Percentiles rank a stretch among this genome's conserved stretches.
These are phyloP conservation scores for Parathielavia appendiculata DNA, from an alignment of 495 filamentous ascomycete genomes.

Conservation along the genomic window DNA sequence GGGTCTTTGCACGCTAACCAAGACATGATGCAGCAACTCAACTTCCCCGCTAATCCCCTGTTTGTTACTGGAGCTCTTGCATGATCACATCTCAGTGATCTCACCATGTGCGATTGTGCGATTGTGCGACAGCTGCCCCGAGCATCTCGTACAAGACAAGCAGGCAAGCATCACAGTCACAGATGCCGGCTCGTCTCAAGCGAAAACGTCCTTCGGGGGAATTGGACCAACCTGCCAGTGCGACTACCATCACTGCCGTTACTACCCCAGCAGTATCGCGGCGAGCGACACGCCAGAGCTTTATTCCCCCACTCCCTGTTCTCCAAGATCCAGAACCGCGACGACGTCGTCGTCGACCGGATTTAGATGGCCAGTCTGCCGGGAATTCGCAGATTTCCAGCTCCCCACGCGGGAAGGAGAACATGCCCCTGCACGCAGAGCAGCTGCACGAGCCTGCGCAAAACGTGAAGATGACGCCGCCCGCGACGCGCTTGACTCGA, in stretches of 20 bases:
- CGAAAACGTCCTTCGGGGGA: slow-evolving; percentile 37
- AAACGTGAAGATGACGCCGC: neutral
- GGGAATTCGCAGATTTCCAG: neutral
- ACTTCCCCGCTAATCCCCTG: too few relatives aligned
- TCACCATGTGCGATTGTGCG: neutral
- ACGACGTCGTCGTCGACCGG: slow-evolving; percentile 33
- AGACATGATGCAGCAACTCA: too few relatives aligned
- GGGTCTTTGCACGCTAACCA: too few relatives aligned
- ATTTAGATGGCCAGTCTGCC: slow-evolving; percentile 14
- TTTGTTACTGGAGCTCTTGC: too few relatives aligned
- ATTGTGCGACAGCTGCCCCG: neutral
- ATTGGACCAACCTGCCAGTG: neutral
- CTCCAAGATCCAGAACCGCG: slow-evolving; percentile 33
- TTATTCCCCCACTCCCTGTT: slow-evolving; percentile 29
- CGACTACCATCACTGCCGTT: neutral
- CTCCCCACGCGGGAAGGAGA: slow-evolving; percentile 28
- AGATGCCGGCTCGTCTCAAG: slow-evolving; percentile 39
- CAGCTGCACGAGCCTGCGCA: neutral
- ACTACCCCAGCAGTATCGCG: slow-evolving; percentile 22
- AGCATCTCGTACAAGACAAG: neutral
- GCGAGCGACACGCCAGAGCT: slow-evolving; percentile 42
- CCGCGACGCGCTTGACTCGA: slow-evolving; percentile 22
- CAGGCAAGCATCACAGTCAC: neutral
- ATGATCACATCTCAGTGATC: neutral
- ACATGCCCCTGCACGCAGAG: slow-evolving; percentile 23